phyloP scores from a whole-genome alignment of 1,139 yeast species.

The Blastobotrys illinoisensis region DNA sequence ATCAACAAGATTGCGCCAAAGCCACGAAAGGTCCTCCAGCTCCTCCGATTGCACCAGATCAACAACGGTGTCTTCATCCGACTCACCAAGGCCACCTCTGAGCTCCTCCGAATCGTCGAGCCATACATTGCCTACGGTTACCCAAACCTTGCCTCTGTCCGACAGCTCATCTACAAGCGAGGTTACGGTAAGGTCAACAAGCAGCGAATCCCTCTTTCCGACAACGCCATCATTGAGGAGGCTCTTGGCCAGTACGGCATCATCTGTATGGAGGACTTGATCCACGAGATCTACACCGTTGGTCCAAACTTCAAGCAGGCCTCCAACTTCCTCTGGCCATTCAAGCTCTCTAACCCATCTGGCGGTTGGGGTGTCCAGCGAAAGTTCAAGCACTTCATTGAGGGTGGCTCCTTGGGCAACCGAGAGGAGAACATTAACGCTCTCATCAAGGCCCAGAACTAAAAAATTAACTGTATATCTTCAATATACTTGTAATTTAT shows the following conservation, averaged over 20 bases:
- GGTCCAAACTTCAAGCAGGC: slow-evolving; percentile 99
- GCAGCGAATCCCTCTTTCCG: slow-evolving; percentile 89
- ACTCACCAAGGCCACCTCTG: slow-evolving; percentile 97
- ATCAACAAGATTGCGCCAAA: slow-evolving; percentile 99
- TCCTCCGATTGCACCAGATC: slow-evolving; percentile 96
- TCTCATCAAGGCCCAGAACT: slow-evolving; percentile 71
- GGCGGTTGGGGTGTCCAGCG: slow-evolving; percentile 99
- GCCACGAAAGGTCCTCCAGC: slow-evolving; percentile 99
- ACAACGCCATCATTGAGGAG: slow-evolving; percentile 92
- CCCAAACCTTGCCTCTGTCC: slow-evolving; percentile 94
- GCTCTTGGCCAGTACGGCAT: slow-evolving; percentile 95
- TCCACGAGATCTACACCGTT: slow-evolving; percentile 98
- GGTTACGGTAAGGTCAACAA: slow-evolving; percentile 99
- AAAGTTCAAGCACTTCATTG: slow-evolving; percentile 99
- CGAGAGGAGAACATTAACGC: slow-evolving; percentile 98
- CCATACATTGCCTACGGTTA: slow-evolving; percentile 99
- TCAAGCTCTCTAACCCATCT: slow-evolving; percentile 98
- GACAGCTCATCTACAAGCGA: slow-evolving; percentile 99
- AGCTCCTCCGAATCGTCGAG: slow-evolving; percentile 95
- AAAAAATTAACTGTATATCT: slow-evolving; percentile 9
- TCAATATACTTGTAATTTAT: not conserved
- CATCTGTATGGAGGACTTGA: slow-evolving; percentile 92
- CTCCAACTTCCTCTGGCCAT: slow-evolving; percentile 99
- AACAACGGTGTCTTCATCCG: slow-evolving; percentile 98
- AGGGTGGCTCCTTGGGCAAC: slow-evolving; percentile 99